Evolutionary conservation across 2,329 filamentous ascomycete genomes (phyloP).

Genomic region (Hirsutella thompsonii): DNA sequence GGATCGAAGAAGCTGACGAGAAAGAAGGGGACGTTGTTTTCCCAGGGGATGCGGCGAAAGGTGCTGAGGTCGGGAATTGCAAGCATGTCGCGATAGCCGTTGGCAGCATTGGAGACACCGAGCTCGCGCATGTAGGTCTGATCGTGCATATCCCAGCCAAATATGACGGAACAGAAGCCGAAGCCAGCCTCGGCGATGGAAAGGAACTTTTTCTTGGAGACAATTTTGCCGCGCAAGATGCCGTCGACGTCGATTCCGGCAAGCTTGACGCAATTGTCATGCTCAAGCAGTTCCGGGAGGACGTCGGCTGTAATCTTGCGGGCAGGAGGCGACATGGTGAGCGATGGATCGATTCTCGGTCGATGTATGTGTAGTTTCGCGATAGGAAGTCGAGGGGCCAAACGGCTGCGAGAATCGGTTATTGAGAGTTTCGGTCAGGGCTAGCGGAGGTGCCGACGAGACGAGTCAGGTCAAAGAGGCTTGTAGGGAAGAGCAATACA

Average conservation of each 20-base stretch:
- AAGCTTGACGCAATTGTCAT: conserved; percentile 74
- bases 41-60: conserved; percentile 83
- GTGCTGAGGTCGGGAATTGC: conserved; percentile 67
- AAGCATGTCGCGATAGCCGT: conserved; percentile 77
- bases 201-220: conserved; percentile 88
- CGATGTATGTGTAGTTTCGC: neutral
- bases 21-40: conserved; percentile 76
- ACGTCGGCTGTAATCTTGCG: conserved; percentile 43
- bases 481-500: too few species aligned
- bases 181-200: conserved; percentile 71
- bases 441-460: too few species aligned
- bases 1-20: conserved; percentile 75
- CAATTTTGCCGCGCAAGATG: conserved; percentile 74
- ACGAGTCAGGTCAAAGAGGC: too few species aligned
- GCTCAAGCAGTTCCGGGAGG: conserved; percentile 51
- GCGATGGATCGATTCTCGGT: too few species aligned
- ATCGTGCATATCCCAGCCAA: conserved; percentile 97
- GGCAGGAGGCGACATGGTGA: neutral
- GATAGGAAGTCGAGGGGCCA: neutral
- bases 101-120: conserved; percentile 77
- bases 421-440: too few species aligned
- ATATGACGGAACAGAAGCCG: conserved; percentile 88
- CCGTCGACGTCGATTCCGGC: conserved; percentile 83
- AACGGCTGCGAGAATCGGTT: too few species aligned
- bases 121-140: conserved; percentile 78